These are phyloP conservation scores for Daldinia caldariorum DNA, from an alignment of 495 filamentous ascomycete species.

Conservation along the genomic window DNA sequence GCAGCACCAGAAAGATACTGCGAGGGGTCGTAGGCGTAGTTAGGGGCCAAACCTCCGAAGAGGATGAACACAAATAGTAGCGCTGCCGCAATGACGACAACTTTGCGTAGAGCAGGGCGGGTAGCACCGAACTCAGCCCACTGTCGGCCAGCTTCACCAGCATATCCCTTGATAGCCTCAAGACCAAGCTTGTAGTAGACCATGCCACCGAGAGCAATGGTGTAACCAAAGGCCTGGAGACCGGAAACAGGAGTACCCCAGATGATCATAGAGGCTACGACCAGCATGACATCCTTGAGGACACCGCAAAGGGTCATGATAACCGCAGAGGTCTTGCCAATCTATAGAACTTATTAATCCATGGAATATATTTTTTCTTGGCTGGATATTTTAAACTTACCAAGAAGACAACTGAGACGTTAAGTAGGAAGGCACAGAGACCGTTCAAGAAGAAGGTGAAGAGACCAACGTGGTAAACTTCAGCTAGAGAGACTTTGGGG, in stretches of 20 bases:
- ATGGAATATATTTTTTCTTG: not conserved
- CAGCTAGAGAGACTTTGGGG: slow-evolving; percentile 72
- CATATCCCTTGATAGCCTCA: slow-evolving; percentile 82
- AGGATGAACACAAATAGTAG: slow-evolving; percentile 73
- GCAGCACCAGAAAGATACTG: slow-evolving; percentile 57
- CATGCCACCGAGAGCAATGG: slow-evolving; percentile 87
- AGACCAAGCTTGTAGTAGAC: slow-evolving; percentile 97
- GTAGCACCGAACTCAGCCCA: slow-evolving; percentile 89
- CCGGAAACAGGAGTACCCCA: slow-evolving; percentile 83
- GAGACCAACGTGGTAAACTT: slow-evolving; percentile 79
- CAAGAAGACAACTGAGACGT: slow-evolving; percentile 93
- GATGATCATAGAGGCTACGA: slow-evolving; percentile 86
- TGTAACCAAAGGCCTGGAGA: slow-evolving; percentile 95
- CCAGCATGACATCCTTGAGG: slow-evolving; percentile 97
- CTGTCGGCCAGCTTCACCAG: slow-evolving; percentile 70
- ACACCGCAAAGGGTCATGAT: slow-evolving; percentile 98
- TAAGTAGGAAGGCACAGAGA: slow-evolving; percentile 83
- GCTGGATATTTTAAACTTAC: slow-evolving; percentile 62
- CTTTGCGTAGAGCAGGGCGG: slow-evolving; percentile 78
- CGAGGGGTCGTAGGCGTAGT: slow-evolving; percentile 59
- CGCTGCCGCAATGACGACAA: slow-evolving; percentile 69
- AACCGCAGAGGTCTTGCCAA: slow-evolving; percentile 95
- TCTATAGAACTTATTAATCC: slow-evolving; percentile 64
- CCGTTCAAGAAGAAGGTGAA: slow-evolving; percentile 82
- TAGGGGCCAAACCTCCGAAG: slow-evolving; percentile 64